Percentiles rank a stretch among this genome's conserved stretches.
Conservation (phyloP, 1,284 basidiomycete species). For the Malassezia psittaci region DNA sequence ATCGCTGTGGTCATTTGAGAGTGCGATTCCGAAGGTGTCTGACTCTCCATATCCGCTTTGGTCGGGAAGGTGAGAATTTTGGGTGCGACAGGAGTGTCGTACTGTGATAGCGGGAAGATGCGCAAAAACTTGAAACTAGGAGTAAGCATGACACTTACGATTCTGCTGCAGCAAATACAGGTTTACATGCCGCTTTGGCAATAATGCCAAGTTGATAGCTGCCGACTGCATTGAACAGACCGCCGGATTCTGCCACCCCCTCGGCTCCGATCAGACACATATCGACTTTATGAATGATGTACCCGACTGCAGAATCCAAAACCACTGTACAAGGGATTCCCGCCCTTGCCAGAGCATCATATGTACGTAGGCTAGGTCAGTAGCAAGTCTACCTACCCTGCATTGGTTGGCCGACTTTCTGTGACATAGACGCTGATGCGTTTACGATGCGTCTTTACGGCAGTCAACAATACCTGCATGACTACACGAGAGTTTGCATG, state of each 20-base stretch:
- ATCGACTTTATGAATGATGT: constrained; percentile 89
- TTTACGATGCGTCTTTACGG: constrained; percentile 65
- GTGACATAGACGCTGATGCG: constrained; percentile 95
- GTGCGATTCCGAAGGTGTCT: not conserved
- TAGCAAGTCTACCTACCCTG: constrained; percentile 34
- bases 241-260: constrained; percentile 82
- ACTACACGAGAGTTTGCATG: constrained; percentile 94
- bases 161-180: constrained; percentile 91
- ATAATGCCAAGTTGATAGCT: constrained; percentile 94
- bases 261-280: constrained; percentile 92
- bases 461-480: constrained; percentile 73
- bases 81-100: constrained; percentile 63
- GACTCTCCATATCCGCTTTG: not conserved
- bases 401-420: constrained; percentile 74
- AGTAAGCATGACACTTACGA: constrained; percentile 19
- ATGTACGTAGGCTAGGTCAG: constrained; percentile 26
- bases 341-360: constrained; percentile 51
- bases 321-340: constrained; percentile 91
- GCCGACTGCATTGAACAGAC: constrained; percentile 59
- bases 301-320: constrained; percentile 89
- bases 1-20: constrained; percentile 32
- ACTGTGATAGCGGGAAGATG: constrained; percentile 88
- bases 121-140: constrained; percentile 86
- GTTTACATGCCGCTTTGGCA: constrained; percentile 84
- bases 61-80: constrained; percentile 23